phyloP scores from a whole-genome alignment of 2,329 filamentous ascomycete genomes.

The Amauroascus verrucosus region DNA sequence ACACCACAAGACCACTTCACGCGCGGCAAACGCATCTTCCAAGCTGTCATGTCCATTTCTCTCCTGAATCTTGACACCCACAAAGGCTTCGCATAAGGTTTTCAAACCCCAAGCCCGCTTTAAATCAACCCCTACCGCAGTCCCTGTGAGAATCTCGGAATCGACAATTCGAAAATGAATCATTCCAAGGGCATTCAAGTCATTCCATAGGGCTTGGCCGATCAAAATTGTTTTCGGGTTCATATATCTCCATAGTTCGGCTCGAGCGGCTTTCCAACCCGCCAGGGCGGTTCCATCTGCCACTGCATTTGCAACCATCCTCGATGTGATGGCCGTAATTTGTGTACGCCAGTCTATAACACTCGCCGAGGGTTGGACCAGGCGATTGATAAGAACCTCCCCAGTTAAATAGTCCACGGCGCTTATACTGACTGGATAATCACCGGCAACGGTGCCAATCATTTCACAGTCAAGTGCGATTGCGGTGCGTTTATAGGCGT shows the following conservation, averaged over 20 bases:
- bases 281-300: slow-evolving; percentile 25
- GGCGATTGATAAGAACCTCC: slow-evolving; percentile 36
- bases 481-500: slow-evolving; percentile 18
- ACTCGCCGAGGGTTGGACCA: slow-evolving; percentile 30
- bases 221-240: slow-evolving; percentile 40
- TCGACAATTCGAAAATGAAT: slow-evolving; percentile 39
- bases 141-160: slow-evolving; percentile 33
- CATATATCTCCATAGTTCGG: slow-evolving; percentile 34
- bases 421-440: slow-evolving; percentile 29
- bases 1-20: slow-evolving; percentile 13
- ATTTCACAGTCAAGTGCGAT: slow-evolving; percentile 44
- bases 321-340: slow-evolving; percentile 33
- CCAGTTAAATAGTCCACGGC: slow-evolving; percentile 41
- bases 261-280: slow-evolving; percentile 38
- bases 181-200: slow-evolving; percentile 38
- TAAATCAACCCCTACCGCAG: slow-evolving; percentile 23
- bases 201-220: slow-evolving; percentile 40
- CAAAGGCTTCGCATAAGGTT: slow-evolving; percentile 26
- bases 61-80: slow-evolving; percentile 30
- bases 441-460: slow-evolving; percentile 21
- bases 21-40: slow-evolving; percentile 41
- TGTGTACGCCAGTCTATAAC: slow-evolving; percentile 32
- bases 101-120: slow-evolving; percentile 30
- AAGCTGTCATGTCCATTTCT: slow-evolving; percentile 39
- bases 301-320: slow-evolving; percentile 26